Evolutionary conservation across 2,329 filamentous ascomycete genomes (phyloP).

Genomic region (Polytolypa hystricis): DNA sequence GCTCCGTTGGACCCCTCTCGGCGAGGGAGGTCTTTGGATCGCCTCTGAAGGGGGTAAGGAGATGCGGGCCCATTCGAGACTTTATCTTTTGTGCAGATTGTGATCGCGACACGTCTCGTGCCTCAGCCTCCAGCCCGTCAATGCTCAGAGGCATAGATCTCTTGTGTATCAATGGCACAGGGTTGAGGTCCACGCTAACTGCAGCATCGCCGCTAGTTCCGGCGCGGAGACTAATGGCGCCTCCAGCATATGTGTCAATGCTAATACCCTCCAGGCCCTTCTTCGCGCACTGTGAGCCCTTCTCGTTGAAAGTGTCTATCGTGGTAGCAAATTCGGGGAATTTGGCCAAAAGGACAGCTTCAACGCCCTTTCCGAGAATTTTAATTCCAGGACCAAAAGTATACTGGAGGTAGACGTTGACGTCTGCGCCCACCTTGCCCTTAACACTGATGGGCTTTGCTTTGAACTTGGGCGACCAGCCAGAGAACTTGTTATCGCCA

Average conservation of each 20-base stretch:
- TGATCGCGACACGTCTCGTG: neutral
- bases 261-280: constrained; percentile 2
- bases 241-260: constrained; percentile 5
- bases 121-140: neutral
- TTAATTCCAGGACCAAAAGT: neutral
- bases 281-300: constrained; percentile 4
- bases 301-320: neutral
- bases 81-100: neutral
- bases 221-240: constrained; percentile 4
- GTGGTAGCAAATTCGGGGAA: constrained; percentile 1
- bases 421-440: neutral
- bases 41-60: too few species aligned
- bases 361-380: constrained; percentile 1
- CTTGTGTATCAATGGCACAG: constrained; percentile 1
- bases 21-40: neutral
- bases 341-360: constrained; percentile 1
- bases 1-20: neutral
- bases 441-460: neutral
- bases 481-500: neutral
- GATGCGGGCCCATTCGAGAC: too few species aligned
- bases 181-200: constrained; percentile 3
- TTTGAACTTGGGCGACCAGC: constrained; percentile 2
- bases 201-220: constrained; percentile 5
- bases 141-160: neutral
- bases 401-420: constrained; percentile 1